phyloP scores from a whole-genome alignment of 2,329 filamentous ascomycete species.

The Curvularia lunata region DNA sequence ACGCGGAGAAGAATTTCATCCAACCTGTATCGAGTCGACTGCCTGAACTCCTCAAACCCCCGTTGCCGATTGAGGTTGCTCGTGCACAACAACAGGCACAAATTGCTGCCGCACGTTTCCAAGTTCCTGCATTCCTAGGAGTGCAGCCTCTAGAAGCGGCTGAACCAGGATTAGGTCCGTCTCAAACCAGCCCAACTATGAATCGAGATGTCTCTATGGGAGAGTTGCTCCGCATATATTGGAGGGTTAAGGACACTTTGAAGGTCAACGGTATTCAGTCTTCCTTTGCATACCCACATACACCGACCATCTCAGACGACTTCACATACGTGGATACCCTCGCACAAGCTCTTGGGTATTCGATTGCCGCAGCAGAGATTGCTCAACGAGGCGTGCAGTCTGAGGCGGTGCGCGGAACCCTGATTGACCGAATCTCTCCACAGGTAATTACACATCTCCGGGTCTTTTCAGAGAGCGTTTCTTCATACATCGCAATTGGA shows the following conservation, averaged over 20 bases:
- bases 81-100: conserved; percentile 9
- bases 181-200: conserved; percentile 28
- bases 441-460: conserved; percentile 85
- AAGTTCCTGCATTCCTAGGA: conserved; percentile 40
- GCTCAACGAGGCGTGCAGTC: conserved; percentile 84
- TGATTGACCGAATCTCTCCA: conserved; percentile 84
- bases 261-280: conserved; percentile 58
- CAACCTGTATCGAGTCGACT: conserved; percentile 55
- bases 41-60: conserved; percentile 42
- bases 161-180: conserved; percentile 30
- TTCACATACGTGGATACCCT: conserved; percentile 64
- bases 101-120: conserved; percentile 31
- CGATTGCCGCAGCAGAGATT: conserved; percentile 88
- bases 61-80: conserved; percentile 24
- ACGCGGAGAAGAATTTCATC: conserved; percentile 59
- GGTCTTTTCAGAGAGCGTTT: conserved; percentile 84
- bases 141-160: conserved; percentile 33
- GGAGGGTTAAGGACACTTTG: conserved; percentile 62
- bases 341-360: conserved; percentile 74
- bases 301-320: conserved; percentile 53
- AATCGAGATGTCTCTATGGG: conserved; percentile 39
- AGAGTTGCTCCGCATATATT: conserved; percentile 63
- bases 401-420: conserved; percentile 69
- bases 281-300: conserved; percentile 53
- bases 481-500: conserved; percentile 81